Base-by-base conservation (phyloP, 257 asterid species). In the Ballota nigra region DNA sequence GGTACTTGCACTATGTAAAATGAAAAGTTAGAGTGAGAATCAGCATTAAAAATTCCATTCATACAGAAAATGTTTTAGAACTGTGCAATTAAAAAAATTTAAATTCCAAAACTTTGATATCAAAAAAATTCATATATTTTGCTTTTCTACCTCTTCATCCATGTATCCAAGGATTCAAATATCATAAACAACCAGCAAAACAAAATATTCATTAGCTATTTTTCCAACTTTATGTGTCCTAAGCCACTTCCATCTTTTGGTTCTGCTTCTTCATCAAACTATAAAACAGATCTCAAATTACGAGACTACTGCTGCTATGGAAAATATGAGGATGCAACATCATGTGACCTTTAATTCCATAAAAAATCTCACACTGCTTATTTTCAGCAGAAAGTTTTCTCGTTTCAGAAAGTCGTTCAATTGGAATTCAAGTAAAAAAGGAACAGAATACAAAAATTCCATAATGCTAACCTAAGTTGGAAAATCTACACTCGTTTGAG, bases 1-100 rank as follows among this genome's bases (percentile, higher is more conserved):
- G 19, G 89, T 86, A 80, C 99, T 94, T 72, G 99, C 88, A 73
- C 99, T 94, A 76, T 56, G 81, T 28, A 67, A 74, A 73, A 77
- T 53, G 73, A 70, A 60, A 59, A 81, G 81, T 63, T 41, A 74
- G 24, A 79, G 78, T 81, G 65, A 73, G 79, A 71, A 76, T 67
- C 55, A 66, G 75, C 47, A 66, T 40, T 65, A 22, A 61, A 22
- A 63, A n/a, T 12, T 63, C 10, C 40, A 64, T 6, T 47, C 69
- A 52, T 43, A 24, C 22, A 63, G 61, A 60, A 71, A 31, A 68
- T 57, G 8, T 31, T 36, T 64, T 41, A 19, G 18, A 63, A n/a
- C n/a, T n/a, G n/a, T n/a, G n/a, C n/a, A n/a, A 73, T 9, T 53
- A 36, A 66, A 34, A 72, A 26, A 49, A 71, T 53, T 9, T 0